Evolutionary conservation across 2,329 filamentous ascomycete genomes (phyloP), one percentile per base, ranked within the genome.

Genomic region (Ophiocordyceps camponoti-rufipedis): DNA sequence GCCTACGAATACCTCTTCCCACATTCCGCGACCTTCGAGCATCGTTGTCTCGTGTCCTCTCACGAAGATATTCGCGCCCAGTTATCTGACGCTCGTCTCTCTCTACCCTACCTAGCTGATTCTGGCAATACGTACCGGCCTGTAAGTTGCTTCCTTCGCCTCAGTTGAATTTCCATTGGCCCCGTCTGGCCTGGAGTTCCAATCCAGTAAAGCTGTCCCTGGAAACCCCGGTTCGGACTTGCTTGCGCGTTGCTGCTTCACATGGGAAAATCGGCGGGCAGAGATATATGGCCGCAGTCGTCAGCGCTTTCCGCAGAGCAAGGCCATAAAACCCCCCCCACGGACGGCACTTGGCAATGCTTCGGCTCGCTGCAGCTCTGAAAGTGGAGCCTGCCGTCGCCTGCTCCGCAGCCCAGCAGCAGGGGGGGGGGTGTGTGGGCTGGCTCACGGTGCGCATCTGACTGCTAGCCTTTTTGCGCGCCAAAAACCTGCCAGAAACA

Each of bases 121-220:
- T 69, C 71, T 55, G 70, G 70, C 62, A 73, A 78, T 57, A 77
- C 65, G 52, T 78, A 77, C 62, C 72, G 74, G 61, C 71, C 73
- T 57, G 74, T 73, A 63, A 72, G 70, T 71, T 48, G 38, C 33
- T 47, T 45, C 14, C 35, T 39, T 16, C 13, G 16, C 16, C 16
- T 18, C 16, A n/a, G 7, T 39, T 19, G 35, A 19, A 10, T 19
- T 6, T 39, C 35, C n/a, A 39, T 19, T 9, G 35, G 35, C 9
- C 23, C 16, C 35, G 35, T 39, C 9, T 39, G 16, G n/a, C 35
- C 35, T 9, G 35, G 16, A 29, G 23, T 28, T 18, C 14, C n/a
- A 32, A 31, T 31, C 13, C 41, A 32, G 41, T 43, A 31, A 31
- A 32, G 28, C 4, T 43, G 13, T 10, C 18, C n/a, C n/a, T 19